Evolutionary conservation across 495 filamentous ascomycete genomes (phyloP), one percentile per base, ranked within the genome.

Genomic region (Aspergillus sparsus): DNA sequence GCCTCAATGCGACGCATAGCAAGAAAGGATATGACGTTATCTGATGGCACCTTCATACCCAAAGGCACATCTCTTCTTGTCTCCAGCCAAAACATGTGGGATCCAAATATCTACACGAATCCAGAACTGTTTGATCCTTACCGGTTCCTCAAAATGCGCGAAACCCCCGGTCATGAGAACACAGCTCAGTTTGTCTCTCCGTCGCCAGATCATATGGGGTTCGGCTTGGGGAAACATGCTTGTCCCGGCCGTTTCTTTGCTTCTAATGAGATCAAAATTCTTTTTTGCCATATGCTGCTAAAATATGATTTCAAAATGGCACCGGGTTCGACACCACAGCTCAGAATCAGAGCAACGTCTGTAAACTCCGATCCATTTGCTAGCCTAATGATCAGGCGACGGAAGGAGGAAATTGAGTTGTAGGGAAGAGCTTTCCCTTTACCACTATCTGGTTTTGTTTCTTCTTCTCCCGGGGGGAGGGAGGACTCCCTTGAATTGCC

Each of bases 241-340:
- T 83, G 80, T 46, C 80, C 81, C 0, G 81, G 81, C 1, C 61
- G 81, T 7, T 79, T 80, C 58, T 77, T 83, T 55, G 81, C 77
- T 16, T 59, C 65, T 0, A 70, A 72, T 31, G 73, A 76, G 67
- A 62, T 77, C 35, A 82, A 82, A 52, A 67, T 79, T 44, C 36
- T 42, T 7, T 15, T 65, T 6, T 61, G 53, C 27, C 74, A 80
- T 54, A 60, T 82, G 2, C 37, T 87, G 31, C 60, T 81, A 13
- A 74, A 77, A 31, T 86, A 83, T 57, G 83, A 87, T 33, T 68
- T 83, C 0, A 13, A 33, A 11, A 27, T 57, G 10, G 13, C 9
- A 3, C 53, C 44, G 6, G 47, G 49, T 2, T 53, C 8, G 12
- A 35, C 11, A 4, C 61, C 61, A 31, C 6, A 36, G 33, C 53